These are phyloP conservation scores for Trifolium subterraneum DNA, from an alignment of 306 rosid genomes.

Conservation along the genomic window DNA sequence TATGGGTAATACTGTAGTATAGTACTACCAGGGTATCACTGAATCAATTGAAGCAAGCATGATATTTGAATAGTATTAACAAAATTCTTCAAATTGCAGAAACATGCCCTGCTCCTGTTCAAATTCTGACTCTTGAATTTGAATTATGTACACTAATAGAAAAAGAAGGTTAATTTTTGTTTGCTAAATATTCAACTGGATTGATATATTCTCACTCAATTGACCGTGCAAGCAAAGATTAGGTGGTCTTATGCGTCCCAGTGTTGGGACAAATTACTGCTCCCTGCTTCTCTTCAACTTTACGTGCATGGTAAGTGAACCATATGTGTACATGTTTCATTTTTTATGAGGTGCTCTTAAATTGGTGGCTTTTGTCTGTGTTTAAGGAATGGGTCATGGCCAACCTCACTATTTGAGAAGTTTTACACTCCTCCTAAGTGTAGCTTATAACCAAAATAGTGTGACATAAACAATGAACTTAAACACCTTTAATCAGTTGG, in stretches of 20 bases:
- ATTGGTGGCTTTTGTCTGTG: background rate
- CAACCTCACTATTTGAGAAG: background rate
- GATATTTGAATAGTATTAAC: background rate
- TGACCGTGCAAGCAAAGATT: slow-evolving; percentile 75
- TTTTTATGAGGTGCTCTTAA: background rate
- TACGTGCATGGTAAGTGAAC: slow-evolving; percentile 88
- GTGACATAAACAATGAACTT: too few species aligned
- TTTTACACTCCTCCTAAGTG: background rate
- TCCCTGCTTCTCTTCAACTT: slow-evolving; percentile 50
- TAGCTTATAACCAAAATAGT: too few species aligned
- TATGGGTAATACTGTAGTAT: background rate
- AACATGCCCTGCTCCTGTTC: slow-evolving; percentile 28
- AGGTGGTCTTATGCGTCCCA: slow-evolving; percentile 77
- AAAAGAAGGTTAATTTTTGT: slow-evolving; percentile 19
- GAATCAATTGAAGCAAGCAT: background rate
- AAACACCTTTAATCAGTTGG: too few species aligned
- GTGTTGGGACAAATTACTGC: slow-evolving; percentile 60
- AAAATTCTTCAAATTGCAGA: slow-evolving; percentile 45
- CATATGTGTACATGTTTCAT: background rate
- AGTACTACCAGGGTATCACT: slow-evolving; percentile 4
- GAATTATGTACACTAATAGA: background rate
- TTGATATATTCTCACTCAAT: slow-evolving; percentile 29
- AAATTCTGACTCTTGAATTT: background rate
- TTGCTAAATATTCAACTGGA: slow-evolving; percentile 27
- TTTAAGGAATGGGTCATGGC: background rate